These are phyloP conservation scores for Citrullus colocynthis DNA, from an alignment of 306 rosid genomes.

Conservation along the genomic window DNA sequence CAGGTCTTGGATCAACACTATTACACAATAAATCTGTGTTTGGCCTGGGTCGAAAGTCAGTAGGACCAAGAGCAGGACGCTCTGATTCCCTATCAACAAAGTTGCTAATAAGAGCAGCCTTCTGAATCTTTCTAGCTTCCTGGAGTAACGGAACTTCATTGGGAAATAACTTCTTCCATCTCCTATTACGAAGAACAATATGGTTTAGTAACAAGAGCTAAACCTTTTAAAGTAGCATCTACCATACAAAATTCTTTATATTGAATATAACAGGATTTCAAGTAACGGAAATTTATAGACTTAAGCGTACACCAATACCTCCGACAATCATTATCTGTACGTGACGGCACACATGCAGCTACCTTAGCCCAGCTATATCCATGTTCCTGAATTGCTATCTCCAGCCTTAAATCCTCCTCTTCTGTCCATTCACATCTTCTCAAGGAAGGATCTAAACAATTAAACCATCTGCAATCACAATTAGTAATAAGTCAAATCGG, in stretches of 20 bases:
- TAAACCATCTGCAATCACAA: constrained; percentile 59
- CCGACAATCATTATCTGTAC: constrained; percentile 86
- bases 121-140: constrained; percentile 57
- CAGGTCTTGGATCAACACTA: constrained; percentile 10
- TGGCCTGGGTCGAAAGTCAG: constrained; percentile 46
- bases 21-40: constrained; percentile 14
- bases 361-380: constrained; percentile 91
- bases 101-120: constrained; percentile 43
- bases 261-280: background rate
- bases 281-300: background rate
- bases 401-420: constrained; percentile 74
- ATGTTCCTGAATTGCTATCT: constrained; percentile 52
- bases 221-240: background rate
- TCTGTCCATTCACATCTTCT: constrained; percentile 64
- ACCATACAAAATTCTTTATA: background rate
- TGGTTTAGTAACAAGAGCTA: background rate
- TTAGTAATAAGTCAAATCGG: constrained; percentile 8
- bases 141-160: constrained; percentile 49
- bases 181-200: constrained; percentile 33
- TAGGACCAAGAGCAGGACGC: constrained; percentile 59
- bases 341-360: constrained; percentile 68
- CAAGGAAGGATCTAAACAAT: constrained; percentile 71
- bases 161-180: constrained; percentile 70
- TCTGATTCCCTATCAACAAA: constrained; percentile 85
- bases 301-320: constrained; percentile 33